These are phyloP conservation scores for Candida sojae DNA, from an alignment of 1,139 yeast species.

Conservation along the genomic window DNA sequence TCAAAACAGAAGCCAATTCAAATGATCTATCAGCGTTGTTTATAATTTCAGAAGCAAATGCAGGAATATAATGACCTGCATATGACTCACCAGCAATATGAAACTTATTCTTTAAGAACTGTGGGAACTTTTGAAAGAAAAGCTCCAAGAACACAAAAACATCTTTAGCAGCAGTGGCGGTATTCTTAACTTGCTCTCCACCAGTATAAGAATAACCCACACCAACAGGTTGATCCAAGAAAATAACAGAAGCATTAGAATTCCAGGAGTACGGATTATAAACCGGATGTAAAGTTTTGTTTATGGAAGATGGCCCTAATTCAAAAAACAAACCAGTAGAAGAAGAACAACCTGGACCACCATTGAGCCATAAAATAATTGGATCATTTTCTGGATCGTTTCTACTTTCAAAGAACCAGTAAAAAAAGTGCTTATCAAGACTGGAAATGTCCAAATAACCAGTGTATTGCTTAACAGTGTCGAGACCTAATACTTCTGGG, in stretches of 20 bases:
- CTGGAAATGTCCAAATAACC: slow-evolving; percentile 62
- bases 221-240: slow-evolving; percentile 93
- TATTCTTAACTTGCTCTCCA: slow-evolving; percentile 54
- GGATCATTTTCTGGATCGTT: slow-evolving; percentile 88
- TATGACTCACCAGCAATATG: slow-evolving; percentile 89
- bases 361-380: slow-evolving; percentile 83
- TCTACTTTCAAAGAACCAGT: slow-evolving; percentile 90
- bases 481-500: slow-evolving; percentile 51
- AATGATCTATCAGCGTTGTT: slow-evolving; percentile 65
- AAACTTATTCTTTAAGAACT: slow-evolving; percentile 58
- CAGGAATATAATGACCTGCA: slow-evolving; percentile 87
- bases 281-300: slow-evolving; percentile 64
- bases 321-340: slow-evolving; percentile 90
- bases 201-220: slow-evolving; percentile 80
- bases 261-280: slow-evolving; percentile 86
- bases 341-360: slow-evolving; percentile 92
- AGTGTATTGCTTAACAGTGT: slow-evolving; percentile 61
- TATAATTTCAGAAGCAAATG: slow-evolving; percentile 72
- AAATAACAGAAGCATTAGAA: slow-evolving; percentile 84
- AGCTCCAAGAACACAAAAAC: slow-evolving; percentile 77
- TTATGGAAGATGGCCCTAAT: slow-evolving; percentile 82
- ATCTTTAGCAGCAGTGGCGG: slow-evolving; percentile 76
- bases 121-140: slow-evolving; percentile 74
- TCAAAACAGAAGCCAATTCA: slow-evolving; percentile 68
- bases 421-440: slow-evolving; percentile 73